These are phyloP conservation scores for Aspergillus leporis DNA, from an alignment of 495 filamentous ascomycete genomes.

Conservation along the genomic window DNA sequence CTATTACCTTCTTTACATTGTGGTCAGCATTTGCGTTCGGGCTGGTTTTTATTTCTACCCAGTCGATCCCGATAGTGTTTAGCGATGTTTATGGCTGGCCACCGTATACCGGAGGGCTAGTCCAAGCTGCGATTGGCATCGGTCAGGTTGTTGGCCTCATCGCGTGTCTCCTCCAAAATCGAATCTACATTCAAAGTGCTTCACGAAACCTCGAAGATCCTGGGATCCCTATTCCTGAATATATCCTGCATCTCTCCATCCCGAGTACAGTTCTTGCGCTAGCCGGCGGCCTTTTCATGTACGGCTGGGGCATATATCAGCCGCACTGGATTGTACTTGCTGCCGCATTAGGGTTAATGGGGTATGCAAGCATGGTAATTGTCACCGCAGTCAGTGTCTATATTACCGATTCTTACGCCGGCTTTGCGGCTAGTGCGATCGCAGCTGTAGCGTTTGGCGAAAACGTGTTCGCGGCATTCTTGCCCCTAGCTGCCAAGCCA, in stretches of 20 bases:
- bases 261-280: conserved; percentile 15
- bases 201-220: conserved; percentile 13
- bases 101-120: conserved; percentile 6
- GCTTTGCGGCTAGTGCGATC: conserved; percentile 37
- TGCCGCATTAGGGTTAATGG: conserved; percentile 21
- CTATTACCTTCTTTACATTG: conserved; percentile 12
- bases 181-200: conserved; percentile 10
- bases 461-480: conserved; percentile 37
- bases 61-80: conserved; percentile 17
- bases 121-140: conserved; percentile 12
- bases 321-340: conserved; percentile 29
- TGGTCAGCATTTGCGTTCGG: conserved; percentile 19
- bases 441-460: conserved; percentile 38
- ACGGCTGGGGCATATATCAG: conserved; percentile 18
- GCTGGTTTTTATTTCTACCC: conserved; percentile 18
- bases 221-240: conserved; percentile 17
- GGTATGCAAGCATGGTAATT: conserved; percentile 31
- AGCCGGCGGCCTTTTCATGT: conserved; percentile 22
- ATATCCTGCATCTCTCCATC: conserved; percentile 20
- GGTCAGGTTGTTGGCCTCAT: conserved; percentile 15
- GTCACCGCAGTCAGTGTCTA: conserved; percentile 35
- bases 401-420: conserved; percentile 34
- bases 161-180: conserved; percentile 9
- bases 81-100: conserved; percentile 10
- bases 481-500: conserved; percentile 41